A percentile compares a stretch with the other conserved stretches of the same genome.
These are phyloP conservation scores for Mediolabrus comicus DNA, from an alignment of 108 stramenopile genomes.

Conservation along the genomic window DNA sequence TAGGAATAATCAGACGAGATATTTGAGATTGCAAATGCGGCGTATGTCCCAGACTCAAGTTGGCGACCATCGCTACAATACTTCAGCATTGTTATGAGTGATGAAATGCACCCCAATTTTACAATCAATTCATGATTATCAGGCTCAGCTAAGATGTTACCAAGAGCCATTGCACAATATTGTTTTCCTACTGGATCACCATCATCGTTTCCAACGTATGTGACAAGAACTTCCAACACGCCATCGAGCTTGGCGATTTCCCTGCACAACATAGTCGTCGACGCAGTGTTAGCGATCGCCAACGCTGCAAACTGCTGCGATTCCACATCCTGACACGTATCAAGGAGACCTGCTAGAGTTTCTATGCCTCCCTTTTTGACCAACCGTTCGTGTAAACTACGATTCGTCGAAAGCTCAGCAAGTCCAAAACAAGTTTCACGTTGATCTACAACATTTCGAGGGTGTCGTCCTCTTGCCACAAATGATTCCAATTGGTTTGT, in stretches of 20 bases:
- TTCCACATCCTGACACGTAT: conserved; percentile 63
- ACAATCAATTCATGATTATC: conserved; percentile 76
- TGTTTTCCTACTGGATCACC: conserved; percentile 63
- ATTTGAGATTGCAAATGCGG: conserved; percentile 79
- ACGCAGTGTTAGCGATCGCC: conserved; percentile 78
- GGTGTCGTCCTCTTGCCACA: conserved; percentile 84
- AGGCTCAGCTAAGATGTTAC: conserved; percentile 81
- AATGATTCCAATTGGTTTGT: conserved; percentile 57
- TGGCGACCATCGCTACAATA: conserved; percentile 52
- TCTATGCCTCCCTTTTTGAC: conserved; percentile 79
- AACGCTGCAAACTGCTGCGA: conserved; percentile 85
- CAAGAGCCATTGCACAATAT: conserved; percentile 82
- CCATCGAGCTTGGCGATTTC: conserved; percentile 46
- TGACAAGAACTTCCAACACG: conserved; percentile 44
- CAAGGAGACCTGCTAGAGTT: conserved; percentile 64
- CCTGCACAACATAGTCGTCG: conserved; percentile 61
- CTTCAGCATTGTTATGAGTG: conserved; percentile 65
- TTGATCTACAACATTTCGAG: conserved; percentile 66
- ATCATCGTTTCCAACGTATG: conserved; percentile 46
- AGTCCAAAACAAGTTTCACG: conserved; percentile 86
- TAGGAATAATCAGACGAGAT: conserved; percentile 71
- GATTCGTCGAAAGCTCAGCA: conserved; percentile 78
- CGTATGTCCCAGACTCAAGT: conserved; percentile 64
- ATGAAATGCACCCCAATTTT: conserved; percentile 50
- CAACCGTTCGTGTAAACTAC: conserved; percentile 60